A percentile compares a stretch with the other conserved stretches of the same genome.
These are phyloP conservation scores for Chamaenerion angustifolium DNA, from an alignment of 345 rosid species.

Conservation along the genomic window DNA sequence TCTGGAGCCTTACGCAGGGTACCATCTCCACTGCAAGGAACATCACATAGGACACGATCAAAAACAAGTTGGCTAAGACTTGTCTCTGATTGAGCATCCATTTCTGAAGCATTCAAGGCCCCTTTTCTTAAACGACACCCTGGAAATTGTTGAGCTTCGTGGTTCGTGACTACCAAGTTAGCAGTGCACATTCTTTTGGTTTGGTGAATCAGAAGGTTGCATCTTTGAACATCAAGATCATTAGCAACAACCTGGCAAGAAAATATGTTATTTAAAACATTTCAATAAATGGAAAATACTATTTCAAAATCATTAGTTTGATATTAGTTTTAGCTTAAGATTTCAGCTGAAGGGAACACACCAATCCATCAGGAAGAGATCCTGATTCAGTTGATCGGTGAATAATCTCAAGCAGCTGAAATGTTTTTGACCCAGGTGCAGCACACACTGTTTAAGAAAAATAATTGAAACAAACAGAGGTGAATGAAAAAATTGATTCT, in stretches of 20 bases:
- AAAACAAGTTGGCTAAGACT: constrained; percentile 46
- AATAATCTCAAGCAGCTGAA: constrained; percentile 82
- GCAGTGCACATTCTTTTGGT: constrained; percentile 97
- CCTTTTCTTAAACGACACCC: constrained; percentile 43
- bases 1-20: constrained; percentile 97
- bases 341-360: constrained; percentile 13
- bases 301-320: neutral
- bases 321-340: neutral
- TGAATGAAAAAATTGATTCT: too few species aligned
- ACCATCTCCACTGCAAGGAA: constrained; percentile 98
- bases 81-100: constrained; percentile 18
- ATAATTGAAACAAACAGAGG: constrained; percentile 6
- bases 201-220: constrained; percentile 95
- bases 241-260: constrained; percentile 67
- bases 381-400: constrained; percentile 54
- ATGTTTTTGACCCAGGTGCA: constrained; percentile 97
- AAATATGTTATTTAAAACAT: constrained; percentile 4
- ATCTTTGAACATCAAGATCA: constrained; percentile 93
- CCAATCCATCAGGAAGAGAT: constrained; percentile 73
- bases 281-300: too few species aligned
- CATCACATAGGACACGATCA: constrained; percentile 91
- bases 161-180: constrained; percentile 83
- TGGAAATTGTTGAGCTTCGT: constrained; percentile 95
- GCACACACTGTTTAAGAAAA: constrained; percentile 63
- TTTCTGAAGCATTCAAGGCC: constrained; percentile 18